Evolutionary conservation across 805 yeast genomes (phyloP).

Genomic region (Saccharomyces kudriavzevii): DNA sequence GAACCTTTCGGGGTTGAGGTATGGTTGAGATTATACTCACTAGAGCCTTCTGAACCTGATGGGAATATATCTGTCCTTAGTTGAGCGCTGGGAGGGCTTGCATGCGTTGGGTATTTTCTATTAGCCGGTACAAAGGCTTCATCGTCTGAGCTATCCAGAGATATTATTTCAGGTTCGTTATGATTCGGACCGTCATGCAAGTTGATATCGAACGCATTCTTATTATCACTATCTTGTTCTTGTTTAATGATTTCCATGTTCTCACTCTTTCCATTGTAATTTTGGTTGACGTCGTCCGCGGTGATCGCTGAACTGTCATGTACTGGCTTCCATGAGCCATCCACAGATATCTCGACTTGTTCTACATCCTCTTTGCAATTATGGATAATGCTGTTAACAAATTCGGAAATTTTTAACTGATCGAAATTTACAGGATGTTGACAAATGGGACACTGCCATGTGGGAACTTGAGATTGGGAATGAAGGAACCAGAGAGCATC

Average conservation of each 20-base stretch:
- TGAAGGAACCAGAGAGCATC: slow-evolving; percentile 69
- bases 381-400: slow-evolving; percentile 51
- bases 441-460: slow-evolving; percentile 89
- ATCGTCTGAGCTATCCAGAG: background rate
- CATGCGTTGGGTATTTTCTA: background rate
- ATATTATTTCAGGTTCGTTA: background rate
- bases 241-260: slow-evolving; percentile 1
- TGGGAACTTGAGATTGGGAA: slow-evolving; percentile 70
- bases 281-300: background rate
- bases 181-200: background rate
- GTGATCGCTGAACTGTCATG: slow-evolving; percentile 9
- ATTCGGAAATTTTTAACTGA: slow-evolving; percentile 69
- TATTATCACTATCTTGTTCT: background rate
- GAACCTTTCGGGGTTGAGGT: background rate
- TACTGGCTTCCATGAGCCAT: slow-evolving; percentile 63
- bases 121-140: background rate
- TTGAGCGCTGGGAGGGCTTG: background rate
- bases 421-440: slow-evolving; percentile 41
- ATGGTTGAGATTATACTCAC: background rate
- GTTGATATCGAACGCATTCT: background rate
- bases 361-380: slow-evolving; percentile 50
- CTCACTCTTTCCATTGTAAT: slow-evolving; percentile 8
- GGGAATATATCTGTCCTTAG: background rate
- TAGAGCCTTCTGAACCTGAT: background rate
- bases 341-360: slow-evolving; percentile 54